phyloP scores from a whole-genome alignment of 208 protist species.

The Trichomonas gallinae region DNA sequence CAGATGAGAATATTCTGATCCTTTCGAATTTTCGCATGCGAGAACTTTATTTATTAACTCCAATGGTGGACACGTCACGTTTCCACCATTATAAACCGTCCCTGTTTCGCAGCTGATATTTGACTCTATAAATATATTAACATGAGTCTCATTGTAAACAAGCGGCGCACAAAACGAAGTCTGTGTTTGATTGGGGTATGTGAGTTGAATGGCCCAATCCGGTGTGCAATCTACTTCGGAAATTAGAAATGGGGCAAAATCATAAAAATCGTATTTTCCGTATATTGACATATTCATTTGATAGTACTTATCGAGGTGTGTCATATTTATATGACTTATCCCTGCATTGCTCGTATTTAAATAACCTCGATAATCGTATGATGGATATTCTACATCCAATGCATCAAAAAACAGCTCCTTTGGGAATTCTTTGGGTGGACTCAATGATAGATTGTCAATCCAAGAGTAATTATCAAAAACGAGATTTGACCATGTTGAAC shows the following conservation, averaged over 20 bases:
- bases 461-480: background rate
- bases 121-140: background rate
- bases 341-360: background rate
- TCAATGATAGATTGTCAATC: background rate
- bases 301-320: background rate
- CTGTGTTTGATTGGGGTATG: background rate
- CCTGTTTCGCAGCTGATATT: background rate
- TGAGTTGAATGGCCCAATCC: background rate
- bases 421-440: background rate
- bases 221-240: background rate
- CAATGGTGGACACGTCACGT: background rate
- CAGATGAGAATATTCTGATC: background rate
- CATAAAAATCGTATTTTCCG: background rate
- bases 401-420: background rate
- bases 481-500: background rate
- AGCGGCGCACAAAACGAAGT: background rate
- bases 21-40: background rate
- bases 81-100: background rate
- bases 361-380: background rate
- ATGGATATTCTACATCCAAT: background rate
- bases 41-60: background rate
- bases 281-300: background rate
- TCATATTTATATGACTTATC: background rate
- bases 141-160: background rate
- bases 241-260: background rate